Evolutionary conservation across 176 grass and related monocot genomes (phyloP).

Genomic region (Musa troglodytarum): DNA sequence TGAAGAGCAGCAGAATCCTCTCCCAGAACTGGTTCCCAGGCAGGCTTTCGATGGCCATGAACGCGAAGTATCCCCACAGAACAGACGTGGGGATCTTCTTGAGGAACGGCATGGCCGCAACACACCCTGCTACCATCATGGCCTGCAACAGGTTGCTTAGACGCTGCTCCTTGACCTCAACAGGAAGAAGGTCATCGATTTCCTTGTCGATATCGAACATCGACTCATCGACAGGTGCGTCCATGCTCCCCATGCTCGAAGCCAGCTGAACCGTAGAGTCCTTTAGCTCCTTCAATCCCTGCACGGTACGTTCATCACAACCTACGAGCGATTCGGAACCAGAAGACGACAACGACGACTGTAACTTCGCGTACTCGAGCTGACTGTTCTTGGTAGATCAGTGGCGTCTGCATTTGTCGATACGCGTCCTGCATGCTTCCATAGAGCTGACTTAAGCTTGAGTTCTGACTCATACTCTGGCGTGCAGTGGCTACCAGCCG

Average conservation of each 20-base stretch:
- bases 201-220: constrained; percentile 92
- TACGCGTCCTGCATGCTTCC: constrained; percentile 87
- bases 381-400: constrained; percentile 54
- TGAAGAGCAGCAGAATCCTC: constrained; percentile 84
- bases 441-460: constrained; percentile 81
- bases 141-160: constrained; percentile 83
- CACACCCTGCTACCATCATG: constrained; percentile 60
- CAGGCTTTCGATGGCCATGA: constrained; percentile 99
- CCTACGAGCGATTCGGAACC: not conserved
- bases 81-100: constrained; percentile 94
- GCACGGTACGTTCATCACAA: not conserved
- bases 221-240: constrained; percentile 76
- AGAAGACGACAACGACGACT: not conserved
- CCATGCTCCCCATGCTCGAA: constrained; percentile 77
- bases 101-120: constrained; percentile 82
- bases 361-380: constrained; percentile 29
- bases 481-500: constrained; percentile 60
- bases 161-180: constrained; percentile 94
- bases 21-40: constrained; percentile 99
- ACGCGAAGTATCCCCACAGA: constrained; percentile 98
- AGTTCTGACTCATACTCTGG: constrained; percentile 68
- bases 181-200: constrained; percentile 85
- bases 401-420: constrained; percentile 80
- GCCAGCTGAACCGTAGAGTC: constrained; percentile 81
- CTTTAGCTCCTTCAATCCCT: constrained; percentile 87